These are phyloP conservation scores for Suhomyces vadensis DNA, from an alignment of 805 yeast genomes.

Conservation along the genomic window DNA sequence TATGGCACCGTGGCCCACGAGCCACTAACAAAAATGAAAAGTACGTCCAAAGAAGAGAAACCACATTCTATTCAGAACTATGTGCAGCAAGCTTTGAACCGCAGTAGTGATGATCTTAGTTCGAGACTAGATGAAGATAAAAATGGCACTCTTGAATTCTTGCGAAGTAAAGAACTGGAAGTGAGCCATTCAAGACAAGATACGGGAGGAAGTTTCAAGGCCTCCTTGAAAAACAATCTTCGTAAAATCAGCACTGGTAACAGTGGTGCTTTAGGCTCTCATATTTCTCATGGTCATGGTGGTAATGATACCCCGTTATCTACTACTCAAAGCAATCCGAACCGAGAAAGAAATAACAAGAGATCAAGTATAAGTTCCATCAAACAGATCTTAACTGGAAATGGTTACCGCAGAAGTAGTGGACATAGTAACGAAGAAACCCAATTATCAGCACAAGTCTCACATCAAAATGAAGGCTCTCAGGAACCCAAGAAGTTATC, in stretches of 20 bases:
- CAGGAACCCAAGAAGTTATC: slow-evolving; percentile 25
- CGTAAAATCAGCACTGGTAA: slow-evolving; percentile 44
- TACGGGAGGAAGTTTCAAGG: slow-evolving; percentile 44
- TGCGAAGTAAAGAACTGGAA: slow-evolving; percentile 31
- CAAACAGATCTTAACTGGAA: slow-evolving; percentile 32
- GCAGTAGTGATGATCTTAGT: slow-evolving; percentile 22
- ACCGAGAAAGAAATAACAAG: slow-evolving; percentile 8
- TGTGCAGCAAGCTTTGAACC: slow-evolving; percentile 33
- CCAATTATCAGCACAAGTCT: neutral
- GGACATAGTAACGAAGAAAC: slow-evolving; percentile 7
- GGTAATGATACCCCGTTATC: slow-evolving; percentile 8
- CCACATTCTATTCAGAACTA: slow-evolving; percentile 29
- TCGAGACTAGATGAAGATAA: slow-evolving; percentile 2
- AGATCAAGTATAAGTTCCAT: slow-evolving; percentile 32
- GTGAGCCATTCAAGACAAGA: slow-evolving; percentile 26
- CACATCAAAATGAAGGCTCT: neutral
- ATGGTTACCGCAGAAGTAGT: slow-evolving; percentile 18
- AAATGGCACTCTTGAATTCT: slow-evolving; percentile 37
- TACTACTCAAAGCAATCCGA: slow-evolving; percentile 18
- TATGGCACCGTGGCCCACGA: slow-evolving; percentile 8
- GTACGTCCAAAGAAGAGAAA: slow-evolving; percentile 8
- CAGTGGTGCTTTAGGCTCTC: slow-evolving; percentile 13
- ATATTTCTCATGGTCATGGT: slow-evolving; percentile 18
- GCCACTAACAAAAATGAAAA: slow-evolving; percentile 8
- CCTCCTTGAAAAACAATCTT: slow-evolving; percentile 32